A percentile compares a stretch with the other conserved stretches of the same genome.
These are phyloP conservation scores for Stachybotrys echinatus DNA, from an alignment of 2,329 filamentous ascomycete species.

Conservation along the genomic window DNA sequence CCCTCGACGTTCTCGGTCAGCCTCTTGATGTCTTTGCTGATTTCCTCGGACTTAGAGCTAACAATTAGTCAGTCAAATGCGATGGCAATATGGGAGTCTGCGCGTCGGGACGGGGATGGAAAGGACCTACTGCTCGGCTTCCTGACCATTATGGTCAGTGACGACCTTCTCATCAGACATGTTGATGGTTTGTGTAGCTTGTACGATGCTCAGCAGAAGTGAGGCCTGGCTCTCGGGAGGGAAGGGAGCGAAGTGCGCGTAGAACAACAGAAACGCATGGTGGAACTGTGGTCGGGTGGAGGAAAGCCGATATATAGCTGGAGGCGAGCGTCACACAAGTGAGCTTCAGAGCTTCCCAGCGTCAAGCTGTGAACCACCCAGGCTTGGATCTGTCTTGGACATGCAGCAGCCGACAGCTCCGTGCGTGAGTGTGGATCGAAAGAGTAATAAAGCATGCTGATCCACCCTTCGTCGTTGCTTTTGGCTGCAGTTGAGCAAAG, in stretches of 20 bases:
- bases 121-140: not conserved
- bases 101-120: not conserved
- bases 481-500: not conserved
- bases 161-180: not conserved
- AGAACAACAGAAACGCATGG: not conserved
- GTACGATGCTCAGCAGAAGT: not conserved
- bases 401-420: not conserved
- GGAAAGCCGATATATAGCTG: not conserved
- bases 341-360: not conserved
- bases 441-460: not conserved
- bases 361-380: not conserved
- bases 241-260: not conserved
- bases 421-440: not conserved
- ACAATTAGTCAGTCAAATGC: too few species aligned
- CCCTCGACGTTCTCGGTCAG: slow-evolving; percentile 17
- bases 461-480: not conserved
- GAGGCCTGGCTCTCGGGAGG: not conserved
- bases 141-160: not conserved
- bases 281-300: not conserved
- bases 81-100: not conserved
- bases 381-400: not conserved
- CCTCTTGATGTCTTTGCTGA: slow-evolving; percentile 1
- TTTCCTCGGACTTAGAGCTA: slow-evolving; percentile 3
- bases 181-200: not conserved
- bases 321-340: not conserved